These are phyloP conservation scores for barrel medic (Medicago truncatula) DNA, from an alignment of 306 rosid genomes.

Conservation along the genomic window DNA sequence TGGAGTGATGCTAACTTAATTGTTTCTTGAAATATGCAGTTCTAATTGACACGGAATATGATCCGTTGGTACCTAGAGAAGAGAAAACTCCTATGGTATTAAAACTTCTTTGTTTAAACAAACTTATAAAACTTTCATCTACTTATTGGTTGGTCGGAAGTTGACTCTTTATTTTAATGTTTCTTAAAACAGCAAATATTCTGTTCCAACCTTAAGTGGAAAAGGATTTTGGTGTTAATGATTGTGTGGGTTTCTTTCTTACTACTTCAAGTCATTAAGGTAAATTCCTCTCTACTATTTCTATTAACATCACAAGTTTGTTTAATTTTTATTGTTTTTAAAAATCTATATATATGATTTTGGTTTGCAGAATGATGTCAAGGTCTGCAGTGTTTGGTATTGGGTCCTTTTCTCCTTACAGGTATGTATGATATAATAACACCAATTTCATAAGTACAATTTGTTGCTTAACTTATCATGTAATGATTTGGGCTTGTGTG, in stretches of 20 bases:
- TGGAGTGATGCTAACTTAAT: neutral
- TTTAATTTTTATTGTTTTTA: neutral
- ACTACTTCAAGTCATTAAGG: slow-evolving; percentile 78
- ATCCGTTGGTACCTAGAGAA: slow-evolving; percentile 62
- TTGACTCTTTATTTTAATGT: slow-evolving; percentile 11
- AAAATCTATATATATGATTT: slow-evolving; percentile 11
- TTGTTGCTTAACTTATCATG: slow-evolving; percentile 11
- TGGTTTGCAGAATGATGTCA: slow-evolving; percentile 62
- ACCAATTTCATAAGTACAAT: slow-evolving; percentile 11
- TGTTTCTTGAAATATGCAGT: slow-evolving; percentile 56
- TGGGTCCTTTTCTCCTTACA: slow-evolving; percentile 83
- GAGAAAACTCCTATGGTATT: slow-evolving; percentile 68
- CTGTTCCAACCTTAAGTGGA: slow-evolving; percentile 77
- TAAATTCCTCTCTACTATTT: slow-evolving; percentile 35
- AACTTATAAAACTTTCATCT: neutral
- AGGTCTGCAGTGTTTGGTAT: slow-evolving; percentile 73
- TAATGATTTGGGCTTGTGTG: neutral
- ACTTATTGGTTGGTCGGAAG: slow-evolving; percentile 21
- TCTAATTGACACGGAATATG: slow-evolving; percentile 65
- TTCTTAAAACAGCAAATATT: slow-evolving; percentile 61
- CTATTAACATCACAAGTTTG: slow-evolving; percentile 5
- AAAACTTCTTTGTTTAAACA: neutral
- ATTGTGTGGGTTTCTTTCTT: slow-evolving; percentile 77
- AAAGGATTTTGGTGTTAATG: slow-evolving; percentile 57
- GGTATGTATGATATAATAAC: slow-evolving; percentile 58